phyloP scores from a whole-genome alignment of 2,329 filamentous ascomycete species.

The Scedosporium minutisporum region DNA sequence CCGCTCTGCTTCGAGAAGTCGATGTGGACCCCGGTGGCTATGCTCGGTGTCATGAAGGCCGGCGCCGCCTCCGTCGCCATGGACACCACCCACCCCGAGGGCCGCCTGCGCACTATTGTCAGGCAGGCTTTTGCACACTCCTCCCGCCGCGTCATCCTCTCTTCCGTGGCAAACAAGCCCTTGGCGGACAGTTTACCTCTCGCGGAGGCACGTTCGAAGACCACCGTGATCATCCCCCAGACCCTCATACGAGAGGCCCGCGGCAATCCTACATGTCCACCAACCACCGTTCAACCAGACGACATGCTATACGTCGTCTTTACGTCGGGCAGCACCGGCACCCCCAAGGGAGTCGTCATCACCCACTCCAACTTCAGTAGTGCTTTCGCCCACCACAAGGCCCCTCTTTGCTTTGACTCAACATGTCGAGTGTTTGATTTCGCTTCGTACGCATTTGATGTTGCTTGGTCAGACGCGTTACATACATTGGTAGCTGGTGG shows the following conservation, averaged over 20 bases:
- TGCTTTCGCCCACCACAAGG: too few species aligned
- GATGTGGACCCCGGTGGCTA: constrained; percentile 14
- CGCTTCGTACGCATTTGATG: too few species aligned
- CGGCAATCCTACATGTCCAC: not conserved
- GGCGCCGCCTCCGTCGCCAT: constrained; percentile 15
- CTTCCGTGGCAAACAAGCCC: constrained; percentile 14
- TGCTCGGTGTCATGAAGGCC: constrained; percentile 16
- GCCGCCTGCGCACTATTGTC: constrained; percentile 32
- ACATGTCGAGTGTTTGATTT: too few species aligned
- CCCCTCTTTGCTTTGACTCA: too few species aligned
- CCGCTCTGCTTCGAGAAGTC: constrained; percentile 21
- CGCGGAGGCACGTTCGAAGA: constrained; percentile 12
- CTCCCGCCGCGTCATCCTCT: constrained; percentile 11
- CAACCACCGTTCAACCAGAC: not conserved
- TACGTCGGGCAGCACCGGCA: too few species aligned
- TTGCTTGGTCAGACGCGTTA: too few species aligned
- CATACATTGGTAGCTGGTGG: too few species aligned
- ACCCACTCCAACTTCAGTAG: too few species aligned
- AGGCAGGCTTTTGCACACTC: constrained; percentile 4
- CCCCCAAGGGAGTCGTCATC: too few species aligned
- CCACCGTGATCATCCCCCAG: too few species aligned
- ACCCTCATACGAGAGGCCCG: too few species aligned
- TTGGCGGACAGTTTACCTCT: constrained; percentile 32
- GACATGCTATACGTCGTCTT: constrained; percentile 20
- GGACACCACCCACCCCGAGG: constrained; percentile 19